A percentile compares a stretch with the other conserved stretches of the same genome.
Evolutionary conservation across 2,329 filamentous ascomycete species (phyloP).

Genomic region (Metarhizium anisopliae): DNA sequence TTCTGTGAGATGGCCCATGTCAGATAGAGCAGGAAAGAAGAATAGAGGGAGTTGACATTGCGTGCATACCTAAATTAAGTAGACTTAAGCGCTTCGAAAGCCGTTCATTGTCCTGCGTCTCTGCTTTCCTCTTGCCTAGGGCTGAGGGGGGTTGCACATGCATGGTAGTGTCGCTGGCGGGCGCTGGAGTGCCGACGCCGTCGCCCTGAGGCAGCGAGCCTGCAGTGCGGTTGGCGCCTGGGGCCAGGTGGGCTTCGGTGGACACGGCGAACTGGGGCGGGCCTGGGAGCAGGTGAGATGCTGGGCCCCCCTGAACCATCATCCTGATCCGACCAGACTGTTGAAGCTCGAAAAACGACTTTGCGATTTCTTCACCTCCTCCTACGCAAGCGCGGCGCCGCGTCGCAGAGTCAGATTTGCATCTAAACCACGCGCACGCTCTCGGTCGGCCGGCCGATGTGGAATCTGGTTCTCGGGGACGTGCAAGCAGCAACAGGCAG

Average conservation of each 20-base stretch:
- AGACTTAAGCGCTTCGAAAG: constrained; percentile 77
- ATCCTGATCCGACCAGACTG: constrained; percentile 16
- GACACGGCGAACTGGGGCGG: constrained; percentile 1
- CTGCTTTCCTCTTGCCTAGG: constrained; percentile 49
- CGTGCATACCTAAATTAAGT: constrained; percentile 66
- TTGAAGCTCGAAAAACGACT: not conserved
- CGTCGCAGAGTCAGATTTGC: not conserved
- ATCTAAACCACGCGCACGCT: not conserved
- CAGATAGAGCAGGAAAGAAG: not conserved
- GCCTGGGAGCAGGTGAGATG: constrained; percentile 4
- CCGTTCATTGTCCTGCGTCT: constrained; percentile 56
- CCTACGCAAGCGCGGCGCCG: not conserved
- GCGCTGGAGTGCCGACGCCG: constrained; percentile 6
- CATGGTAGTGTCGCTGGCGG: constrained; percentile 2
- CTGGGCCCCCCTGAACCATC: constrained; percentile 24
- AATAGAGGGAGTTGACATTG: not conserved
- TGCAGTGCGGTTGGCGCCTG: not conserved
- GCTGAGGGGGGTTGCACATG: constrained; percentile 10
- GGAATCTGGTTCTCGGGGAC: not conserved
- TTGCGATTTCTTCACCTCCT: not conserved
- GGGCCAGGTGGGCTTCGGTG: not conserved
- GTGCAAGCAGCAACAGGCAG: not conserved
- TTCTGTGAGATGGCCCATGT: constrained; percentile 32
- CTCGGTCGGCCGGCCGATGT: not conserved
- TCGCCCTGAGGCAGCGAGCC: constrained; percentile 1